Percentiles rank a stretch among this genome's conserved stretches.
Evolutionary conservation across 495 filamentous ascomycete genomes (phyloP).

Genomic region (Neurospora sp.): DNA sequence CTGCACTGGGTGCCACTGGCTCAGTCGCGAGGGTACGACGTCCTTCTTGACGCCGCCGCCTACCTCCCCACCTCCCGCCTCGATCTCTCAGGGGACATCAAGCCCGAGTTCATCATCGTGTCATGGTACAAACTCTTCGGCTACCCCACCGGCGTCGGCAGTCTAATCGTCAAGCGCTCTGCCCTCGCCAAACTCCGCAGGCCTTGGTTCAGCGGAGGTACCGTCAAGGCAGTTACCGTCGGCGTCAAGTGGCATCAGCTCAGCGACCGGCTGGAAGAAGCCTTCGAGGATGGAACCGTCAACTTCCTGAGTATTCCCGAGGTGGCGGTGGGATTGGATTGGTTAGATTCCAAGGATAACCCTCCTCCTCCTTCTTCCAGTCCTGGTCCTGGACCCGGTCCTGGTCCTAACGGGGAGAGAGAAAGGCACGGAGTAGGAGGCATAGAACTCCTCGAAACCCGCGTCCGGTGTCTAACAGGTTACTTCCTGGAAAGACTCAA

Average conservation of each 20-base stretch:
- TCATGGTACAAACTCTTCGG: conserved; percentile 61
- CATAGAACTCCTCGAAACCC: conserved; percentile 10
- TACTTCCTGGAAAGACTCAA: conserved; percentile 39
- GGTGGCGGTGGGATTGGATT: conserved; percentile 41
- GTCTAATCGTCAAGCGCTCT: conserved; percentile 39
- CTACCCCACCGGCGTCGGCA: conserved; percentile 49
- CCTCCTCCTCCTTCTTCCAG: not conserved
- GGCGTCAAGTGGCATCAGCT: conserved; percentile 41
- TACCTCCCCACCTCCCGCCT: conserved; percentile 43
- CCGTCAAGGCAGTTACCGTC: conserved; percentile 43
- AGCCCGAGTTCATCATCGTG: conserved; percentile 47
- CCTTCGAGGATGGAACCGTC: conserved; percentile 53
- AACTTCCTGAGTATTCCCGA: conserved; percentile 51
- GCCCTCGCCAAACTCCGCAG: conserved; percentile 34
- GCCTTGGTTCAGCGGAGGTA: conserved; percentile 53
- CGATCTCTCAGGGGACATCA: conserved; percentile 35
- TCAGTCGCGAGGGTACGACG: conserved; percentile 35
- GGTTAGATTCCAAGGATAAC: conserved; percentile 6
- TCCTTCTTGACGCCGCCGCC: conserved; percentile 50
- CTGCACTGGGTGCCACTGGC: conserved; percentile 38
- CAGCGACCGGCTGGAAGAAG: conserved; percentile 27
- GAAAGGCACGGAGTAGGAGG: not conserved
- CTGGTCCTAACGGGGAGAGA: not conserved
- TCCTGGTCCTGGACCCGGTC: too few species aligned
- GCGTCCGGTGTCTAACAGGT: conserved; percentile 29